Evolutionary conservation across 345 rosid genomes (phyloP), one percentile per base, ranked within the genome.

Genomic region (Citropsis articulata): DNA sequence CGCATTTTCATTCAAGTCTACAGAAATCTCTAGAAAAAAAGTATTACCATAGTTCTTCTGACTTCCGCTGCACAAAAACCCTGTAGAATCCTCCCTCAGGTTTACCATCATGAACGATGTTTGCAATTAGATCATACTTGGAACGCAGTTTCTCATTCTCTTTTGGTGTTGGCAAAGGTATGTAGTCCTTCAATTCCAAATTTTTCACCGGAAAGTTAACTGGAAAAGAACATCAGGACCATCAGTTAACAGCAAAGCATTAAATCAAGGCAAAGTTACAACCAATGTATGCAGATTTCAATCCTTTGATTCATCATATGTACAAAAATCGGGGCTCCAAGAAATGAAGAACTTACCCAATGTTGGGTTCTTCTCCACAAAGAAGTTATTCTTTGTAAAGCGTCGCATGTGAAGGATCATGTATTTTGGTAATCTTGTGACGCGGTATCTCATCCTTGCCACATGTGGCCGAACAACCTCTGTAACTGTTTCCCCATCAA

Each of bases 201-300:
- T 92, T 93, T 82, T 96, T 96, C 84, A 96, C 95, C 2, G 99
- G 99, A 81, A 94, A 97, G 88, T 93, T 97, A 81, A 97, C 99
- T 97, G 91, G 77, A 81, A 77, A 74, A 9, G 19, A 79, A 77
- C 55, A 73, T 6, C 45, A 30, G 57, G 38, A 77, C 78, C 31
- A 36, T 64, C 38, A 16, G 66, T 24, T 64, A 9, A 64, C 36
- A 30, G 16, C 4, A 3, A 30, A 36, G 56, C 60, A 40, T 7
- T 13, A 33, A 79, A 36, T 45, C 53, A 67, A 66, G 22, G 31
- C 8, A 4, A 53, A 59, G 73, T 50, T 62, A 55, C 38, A n/a
- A 28, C 16, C n/a, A 16, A n/a, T 28, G 35, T n/a, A n/a, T 16
- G 35, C 3, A 7, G 24, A n/a, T 33, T 25, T 27, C 7, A 24